Conservation (phyloP, 345 rosid genomes). For the Murraya paniculata region DNA sequence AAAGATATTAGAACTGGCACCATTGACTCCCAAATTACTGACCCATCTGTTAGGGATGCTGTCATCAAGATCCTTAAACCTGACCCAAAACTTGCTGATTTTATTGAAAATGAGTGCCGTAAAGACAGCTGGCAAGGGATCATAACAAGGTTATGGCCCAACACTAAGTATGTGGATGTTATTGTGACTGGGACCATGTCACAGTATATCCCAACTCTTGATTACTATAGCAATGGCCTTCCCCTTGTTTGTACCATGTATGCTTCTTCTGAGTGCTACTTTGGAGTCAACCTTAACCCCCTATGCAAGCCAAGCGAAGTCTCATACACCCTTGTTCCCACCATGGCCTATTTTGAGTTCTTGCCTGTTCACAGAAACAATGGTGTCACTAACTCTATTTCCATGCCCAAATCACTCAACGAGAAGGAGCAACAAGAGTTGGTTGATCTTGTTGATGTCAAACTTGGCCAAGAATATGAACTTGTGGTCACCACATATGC, state of each 20-base stretch:
- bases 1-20: conserved; percentile 54
- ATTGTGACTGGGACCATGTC: conserved; percentile 99
- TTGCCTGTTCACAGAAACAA: conserved; percentile 70
- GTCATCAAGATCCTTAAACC: conserved; percentile 62
- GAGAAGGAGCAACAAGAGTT: conserved; percentile 79
- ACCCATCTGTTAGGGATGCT: conserved; percentile 52
- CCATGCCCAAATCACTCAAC: conserved; percentile 62
- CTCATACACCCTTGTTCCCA: conserved; percentile 82
- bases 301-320: conserved; percentile 86
- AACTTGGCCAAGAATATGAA: conserved; percentile 90
- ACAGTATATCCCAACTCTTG: conserved; percentile 92
- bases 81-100: conserved; percentile 59
- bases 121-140: conserved; percentile 69
- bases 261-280: conserved; percentile 96
- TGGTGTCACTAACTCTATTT: conserved; percentile 59
- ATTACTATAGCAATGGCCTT: conserved; percentile 77
- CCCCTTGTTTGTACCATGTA: conserved; percentile 97
- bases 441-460: conserved; percentile 93
- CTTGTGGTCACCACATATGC: conserved; percentile 98
- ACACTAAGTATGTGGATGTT: conserved; percentile 86
- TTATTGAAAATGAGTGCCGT: conserved; percentile 49
- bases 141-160: conserved; percentile 75
- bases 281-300: conserved; percentile 84
- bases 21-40: conserved; percentile 48
- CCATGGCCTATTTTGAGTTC: conserved; percentile 96